phyloP scores from a whole-genome alignment of 768 basidiomycete genomes.

The Lactarius pseudohatsudake region DNA sequence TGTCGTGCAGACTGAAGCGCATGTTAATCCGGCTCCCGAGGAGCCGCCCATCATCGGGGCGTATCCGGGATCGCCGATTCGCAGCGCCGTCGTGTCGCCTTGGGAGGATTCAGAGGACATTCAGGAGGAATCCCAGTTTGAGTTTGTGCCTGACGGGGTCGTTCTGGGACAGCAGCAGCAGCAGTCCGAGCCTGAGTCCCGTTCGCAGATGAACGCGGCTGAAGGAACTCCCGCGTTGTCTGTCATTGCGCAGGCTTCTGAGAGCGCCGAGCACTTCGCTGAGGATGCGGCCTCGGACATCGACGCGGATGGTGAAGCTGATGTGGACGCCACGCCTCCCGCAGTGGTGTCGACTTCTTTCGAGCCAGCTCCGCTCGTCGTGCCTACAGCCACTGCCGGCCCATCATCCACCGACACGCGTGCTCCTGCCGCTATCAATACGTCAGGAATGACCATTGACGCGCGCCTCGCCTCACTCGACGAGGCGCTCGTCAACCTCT shows the following conservation, averaged over 20 bases:
- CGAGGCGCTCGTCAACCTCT: constrained; percentile 29
- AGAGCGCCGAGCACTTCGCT: constrained; percentile 17
- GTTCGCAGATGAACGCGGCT: neutral
- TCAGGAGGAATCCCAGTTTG: neutral
- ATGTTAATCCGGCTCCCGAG: constrained; percentile 15
- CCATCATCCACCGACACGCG: constrained; percentile 6
- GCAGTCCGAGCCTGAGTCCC: neutral
- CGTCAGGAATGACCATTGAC: constrained; percentile 10
- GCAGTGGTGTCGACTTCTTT: neutral
- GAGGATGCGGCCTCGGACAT: constrained; percentile 25
- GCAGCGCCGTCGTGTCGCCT: constrained; percentile 35
- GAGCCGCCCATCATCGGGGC: constrained; percentile 46
- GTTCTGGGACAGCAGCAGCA: neutral
- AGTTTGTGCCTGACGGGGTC: neutral
- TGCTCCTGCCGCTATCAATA: constrained; percentile 2
- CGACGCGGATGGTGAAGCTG: constrained; percentile 24
- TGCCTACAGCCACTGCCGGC: neutral
- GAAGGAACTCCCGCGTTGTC: constrained; percentile 11
- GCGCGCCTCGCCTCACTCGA: constrained; percentile 26
- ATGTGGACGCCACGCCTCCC: constrained; percentile 9
- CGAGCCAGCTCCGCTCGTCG: neutral
- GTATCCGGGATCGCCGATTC: constrained; percentile 41
- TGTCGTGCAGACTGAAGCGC: constrained; percentile 10
- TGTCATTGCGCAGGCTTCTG: constrained; percentile 21
- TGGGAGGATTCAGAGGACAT: constrained; percentile 12